Base-by-base conservation (phyloP, 768 basidiomycete species). In the Phlebiopsis gigantea region DNA sequence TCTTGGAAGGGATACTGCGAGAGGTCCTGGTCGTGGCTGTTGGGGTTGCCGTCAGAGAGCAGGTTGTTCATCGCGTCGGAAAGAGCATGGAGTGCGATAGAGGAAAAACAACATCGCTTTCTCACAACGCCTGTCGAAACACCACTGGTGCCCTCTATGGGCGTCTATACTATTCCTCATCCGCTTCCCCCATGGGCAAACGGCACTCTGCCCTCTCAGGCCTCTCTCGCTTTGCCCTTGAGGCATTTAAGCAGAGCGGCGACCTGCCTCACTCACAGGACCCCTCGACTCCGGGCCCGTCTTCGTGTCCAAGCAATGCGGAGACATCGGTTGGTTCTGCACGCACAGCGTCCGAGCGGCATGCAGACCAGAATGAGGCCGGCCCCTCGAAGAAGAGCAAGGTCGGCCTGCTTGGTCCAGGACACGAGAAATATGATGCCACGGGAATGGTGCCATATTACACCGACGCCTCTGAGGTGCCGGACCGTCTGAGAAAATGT, bases 401-500 rank as follows among this genome's bases (percentile, higher is more conserved):
- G 62, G 42, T 61, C 1, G 65, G 58, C 46, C 42, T 66, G 7
- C 63, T 60, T 46, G 66, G 55, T 66, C 69, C 64, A 22, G 75
- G 68, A 67, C 30, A 60, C 58, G 66, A 72, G 58, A 76, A 74
- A 59, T 83, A 83, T 64, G 87, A 94, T 65, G 89, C 86, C 21
- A 83, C 82, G 0, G 81, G 82, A 1, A 77, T 93, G 0, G 91
- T 93, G 2, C 82, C 84, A 2, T 82, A 84, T 66, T 94, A 90
- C 66, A 78, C 74, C 15, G 67, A 83, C 24, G 69, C 74, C 2
- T 75, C 79, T 0, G 74, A 95, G 59, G 90, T 95, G 9, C 93
- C 94, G 2, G 73, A 79, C 17, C 80, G 88, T 65, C 77, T 96
- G 8, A 75, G 80, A 63, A 97, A 97, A 77, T 96, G 93, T 95